phyloP scores from a whole-genome alignment of 2,329 filamentous ascomycete species.

The Lachnellula occidentalis region DNA sequence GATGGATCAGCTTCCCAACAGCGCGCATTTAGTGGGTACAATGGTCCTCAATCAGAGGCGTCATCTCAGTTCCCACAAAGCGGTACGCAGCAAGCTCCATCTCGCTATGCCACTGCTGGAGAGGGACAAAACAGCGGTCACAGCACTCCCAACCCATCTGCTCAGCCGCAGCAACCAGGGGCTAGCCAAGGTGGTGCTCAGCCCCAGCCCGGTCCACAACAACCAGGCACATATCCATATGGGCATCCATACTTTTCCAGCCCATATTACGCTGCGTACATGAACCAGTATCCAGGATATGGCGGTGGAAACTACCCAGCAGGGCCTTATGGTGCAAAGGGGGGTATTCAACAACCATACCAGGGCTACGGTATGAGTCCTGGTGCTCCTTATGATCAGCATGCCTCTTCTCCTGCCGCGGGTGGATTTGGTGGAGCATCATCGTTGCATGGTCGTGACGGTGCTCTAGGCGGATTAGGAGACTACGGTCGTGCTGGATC shows the following conservation, averaged over 20 bases:
- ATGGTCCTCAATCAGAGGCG: conserved; percentile 57
- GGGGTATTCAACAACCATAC: conserved; percentile 32
- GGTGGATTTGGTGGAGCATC: conserved; percentile 29
- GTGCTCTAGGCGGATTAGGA: conserved; percentile 27
- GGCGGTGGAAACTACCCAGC: conserved; percentile 33
- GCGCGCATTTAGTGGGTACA: conserved; percentile 73
- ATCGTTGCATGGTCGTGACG: conserved; percentile 32
- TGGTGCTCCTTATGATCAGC: conserved; percentile 30
- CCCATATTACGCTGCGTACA: conserved; percentile 58
- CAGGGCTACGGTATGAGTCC: conserved; percentile 32
- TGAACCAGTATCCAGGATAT: conserved; percentile 46
- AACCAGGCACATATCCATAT: conserved; percentile 45
- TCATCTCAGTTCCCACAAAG: conserved; percentile 68
- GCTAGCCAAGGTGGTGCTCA: conserved; percentile 38
- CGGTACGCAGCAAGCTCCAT: conserved; percentile 56
- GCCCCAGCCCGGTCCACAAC: conserved; percentile 40
- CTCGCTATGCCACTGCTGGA: conserved; percentile 52
- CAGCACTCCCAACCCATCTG: conserved; percentile 79
- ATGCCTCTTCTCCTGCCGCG: conserved; percentile 31
- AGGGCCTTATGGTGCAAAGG: conserved; percentile 32
- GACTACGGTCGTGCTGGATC: conserved; percentile 32
- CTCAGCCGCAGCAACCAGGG: conserved; percentile 45
- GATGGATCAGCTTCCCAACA: conserved; percentile 68
- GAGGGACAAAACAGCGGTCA: conserved; percentile 83
- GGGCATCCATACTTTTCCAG: conserved; percentile 56